A percentile compares a stretch with the other conserved stretches of the same genome.
Conservation (phyloP, 257 asterid species). For the Linaria vulgaris region DNA sequence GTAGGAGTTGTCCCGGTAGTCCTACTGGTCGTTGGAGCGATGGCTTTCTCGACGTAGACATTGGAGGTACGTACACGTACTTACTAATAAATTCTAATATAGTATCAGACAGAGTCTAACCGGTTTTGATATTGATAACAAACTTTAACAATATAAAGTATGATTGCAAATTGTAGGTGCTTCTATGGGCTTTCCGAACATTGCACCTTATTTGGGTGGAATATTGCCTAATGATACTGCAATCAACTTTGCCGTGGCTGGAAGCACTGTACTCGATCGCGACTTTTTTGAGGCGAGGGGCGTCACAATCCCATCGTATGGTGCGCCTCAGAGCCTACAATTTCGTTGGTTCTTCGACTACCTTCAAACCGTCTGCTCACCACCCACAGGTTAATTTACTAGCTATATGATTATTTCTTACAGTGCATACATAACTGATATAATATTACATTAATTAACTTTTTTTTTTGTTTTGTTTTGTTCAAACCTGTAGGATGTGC, state of each 20-base stretch:
- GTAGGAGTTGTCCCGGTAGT: neutral
- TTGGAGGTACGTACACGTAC: neutral
- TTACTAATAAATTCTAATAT: too few relatives aligned
- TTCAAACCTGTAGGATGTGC: neutral
- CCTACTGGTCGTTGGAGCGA: slow-evolving; percentile 20
- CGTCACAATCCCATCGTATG: slow-evolving; percentile 18
- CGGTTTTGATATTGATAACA: too few relatives aligned
- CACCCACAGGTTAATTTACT: slow-evolving; percentile 8
- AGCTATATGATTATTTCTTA: too few relatives aligned
- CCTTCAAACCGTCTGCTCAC: neutral
- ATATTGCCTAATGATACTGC: neutral
- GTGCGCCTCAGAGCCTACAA: slow-evolving; percentile 20
- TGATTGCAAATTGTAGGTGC: too few relatives aligned
- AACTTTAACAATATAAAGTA: too few relatives aligned
- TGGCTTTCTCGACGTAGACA: slow-evolving; percentile 12
- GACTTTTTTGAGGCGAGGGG: slow-evolving; percentile 23
- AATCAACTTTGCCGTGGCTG: slow-evolving; percentile 25
- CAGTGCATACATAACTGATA: too few relatives aligned
- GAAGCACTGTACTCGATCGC: slow-evolving; percentile 27
- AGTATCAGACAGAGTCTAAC: too few relatives aligned
- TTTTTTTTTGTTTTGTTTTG: too few relatives aligned
- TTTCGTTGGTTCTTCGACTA: slow-evolving; percentile 26
- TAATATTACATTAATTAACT: neutral
- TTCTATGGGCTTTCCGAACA: too few relatives aligned
- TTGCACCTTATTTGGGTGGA: too few relatives aligned